Conservation (phyloP, 2,329 filamentous ascomycete genomes). For the Neurospora sp. region DNA sequence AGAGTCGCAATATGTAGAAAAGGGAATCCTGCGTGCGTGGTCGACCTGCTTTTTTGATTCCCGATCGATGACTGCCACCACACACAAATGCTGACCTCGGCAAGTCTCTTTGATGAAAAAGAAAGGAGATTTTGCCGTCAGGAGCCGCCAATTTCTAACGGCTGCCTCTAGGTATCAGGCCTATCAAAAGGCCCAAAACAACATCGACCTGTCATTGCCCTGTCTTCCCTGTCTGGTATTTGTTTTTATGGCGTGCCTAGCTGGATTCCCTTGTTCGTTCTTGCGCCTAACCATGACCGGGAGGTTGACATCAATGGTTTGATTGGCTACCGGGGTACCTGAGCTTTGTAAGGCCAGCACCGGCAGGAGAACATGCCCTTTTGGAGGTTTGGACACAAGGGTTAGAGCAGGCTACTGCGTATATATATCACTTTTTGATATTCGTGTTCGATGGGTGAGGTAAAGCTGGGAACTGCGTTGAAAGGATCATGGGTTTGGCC, state of each 20-base stretch:
- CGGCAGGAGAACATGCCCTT: neutral
- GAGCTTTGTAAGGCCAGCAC: neutral
- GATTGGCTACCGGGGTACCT: neutral
- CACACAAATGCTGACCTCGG: neutral
- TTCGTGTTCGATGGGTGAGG: neutral
- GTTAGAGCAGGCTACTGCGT: neutral
- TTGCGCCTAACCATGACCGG: neutral
- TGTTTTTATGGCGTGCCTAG: neutral
- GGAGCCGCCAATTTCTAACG: neutral
- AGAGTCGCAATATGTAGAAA: neutral
- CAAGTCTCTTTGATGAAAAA: neutral
- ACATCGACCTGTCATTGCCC: neutral
- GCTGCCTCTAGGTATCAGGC: neutral
- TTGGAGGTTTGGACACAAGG: neutral
- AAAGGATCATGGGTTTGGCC: neutral
- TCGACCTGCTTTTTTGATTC: neutral
- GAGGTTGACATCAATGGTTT: neutral
- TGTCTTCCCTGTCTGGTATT: neutral
- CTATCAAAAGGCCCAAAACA: neutral
- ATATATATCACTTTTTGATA: neutral
- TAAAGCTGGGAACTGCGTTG: neutral
- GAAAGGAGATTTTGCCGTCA: neutral
- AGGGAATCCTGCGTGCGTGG: neutral
- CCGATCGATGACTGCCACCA: neutral
- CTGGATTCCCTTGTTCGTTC: neutral